Evolutionary conservation across 2,329 filamentous ascomycete genomes (phyloP).

Genomic region (Pyrenochaeta sp.): DNA sequence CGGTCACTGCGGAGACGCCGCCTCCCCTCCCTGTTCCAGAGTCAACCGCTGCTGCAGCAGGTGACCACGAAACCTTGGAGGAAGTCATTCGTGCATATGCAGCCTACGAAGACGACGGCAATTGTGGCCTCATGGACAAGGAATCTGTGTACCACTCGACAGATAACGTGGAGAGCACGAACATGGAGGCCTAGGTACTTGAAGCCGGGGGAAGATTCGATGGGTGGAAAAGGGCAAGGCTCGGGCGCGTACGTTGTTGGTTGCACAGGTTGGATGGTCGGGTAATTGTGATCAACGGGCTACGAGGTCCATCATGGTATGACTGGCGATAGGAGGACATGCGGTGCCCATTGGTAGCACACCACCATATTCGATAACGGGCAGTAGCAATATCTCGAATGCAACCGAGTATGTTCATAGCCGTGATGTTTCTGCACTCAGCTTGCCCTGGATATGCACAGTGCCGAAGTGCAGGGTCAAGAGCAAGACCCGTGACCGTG

Average conservation of each 20-base stretch:
- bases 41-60: conserved; percentile 7
- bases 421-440: background rate
- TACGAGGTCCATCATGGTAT: background rate
- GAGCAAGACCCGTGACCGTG: background rate
- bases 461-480: too few species aligned
- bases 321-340: background rate
- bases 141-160: background rate
- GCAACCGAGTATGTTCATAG: too few species aligned
- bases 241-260: conserved; percentile 18
- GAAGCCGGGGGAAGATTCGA: conserved; percentile 15
- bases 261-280: background rate
- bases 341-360: background rate
- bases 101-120: conserved; percentile 3
- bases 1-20: background rate
- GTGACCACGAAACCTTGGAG: conserved; percentile 22
- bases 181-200: conserved; percentile 1
- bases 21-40: background rate
- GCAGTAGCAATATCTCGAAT: conserved; percentile 4
- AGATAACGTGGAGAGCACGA: too few species aligned
- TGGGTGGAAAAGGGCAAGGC: conserved; percentile 21
- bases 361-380: background rate
- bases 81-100: conserved; percentile 31
- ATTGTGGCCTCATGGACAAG: conserved; percentile 4
- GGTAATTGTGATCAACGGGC: background rate
- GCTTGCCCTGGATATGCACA: background rate